Percentiles rank a stretch among this genome's conserved stretches.
These are phyloP conservation scores for Caloboletus inedulis DNA, from an alignment of 1,284 basidiomycete species.

Conservation along the genomic window DNA sequence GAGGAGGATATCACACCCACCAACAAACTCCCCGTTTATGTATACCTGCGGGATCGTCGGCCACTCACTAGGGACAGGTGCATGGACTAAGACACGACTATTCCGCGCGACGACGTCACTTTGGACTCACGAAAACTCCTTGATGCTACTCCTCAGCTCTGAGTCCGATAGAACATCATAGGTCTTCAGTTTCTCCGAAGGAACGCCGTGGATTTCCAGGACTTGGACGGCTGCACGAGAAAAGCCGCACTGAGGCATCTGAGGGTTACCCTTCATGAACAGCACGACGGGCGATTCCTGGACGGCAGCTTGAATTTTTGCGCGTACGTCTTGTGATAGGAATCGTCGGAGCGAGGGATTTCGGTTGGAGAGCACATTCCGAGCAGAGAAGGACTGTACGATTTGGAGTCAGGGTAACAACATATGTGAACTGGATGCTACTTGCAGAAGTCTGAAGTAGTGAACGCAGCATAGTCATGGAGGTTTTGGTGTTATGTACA, in stretches of 20 bases:
- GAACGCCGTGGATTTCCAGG: conserved; percentile 85
- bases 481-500: not conserved
- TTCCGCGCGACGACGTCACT: too few species aligned
- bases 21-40: conserved; percentile 92
- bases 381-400: conserved; percentile 25
- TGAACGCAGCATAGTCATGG: conserved; percentile 33
- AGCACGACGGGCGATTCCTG: conserved; percentile 62
- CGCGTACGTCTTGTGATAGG: conserved; percentile 44
- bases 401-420: not conserved
- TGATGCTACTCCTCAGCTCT: conserved; percentile 82
- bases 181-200: conserved; percentile 75
- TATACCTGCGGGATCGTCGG: conserved; percentile 97
- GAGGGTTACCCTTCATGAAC: conserved; percentile 90
- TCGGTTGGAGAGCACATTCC: conserved; percentile 5
- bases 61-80: conserved; percentile 70
- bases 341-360: conserved; percentile 33
- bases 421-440: not conserved
- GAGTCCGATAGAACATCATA: conserved; percentile 89
- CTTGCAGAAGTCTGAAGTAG: conserved; percentile 29
- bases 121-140: conserved; percentile 87
- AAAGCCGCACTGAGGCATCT: conserved; percentile 90
- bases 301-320: conserved; percentile 47
- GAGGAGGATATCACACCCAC: conserved; percentile 94
- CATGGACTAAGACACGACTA: not conserved
- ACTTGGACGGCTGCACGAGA: conserved; percentile 92